Evolutionary conservation across 768 basidiomycete genomes (phyloP).

Genomic region (Pisolithus microcarpus): DNA sequence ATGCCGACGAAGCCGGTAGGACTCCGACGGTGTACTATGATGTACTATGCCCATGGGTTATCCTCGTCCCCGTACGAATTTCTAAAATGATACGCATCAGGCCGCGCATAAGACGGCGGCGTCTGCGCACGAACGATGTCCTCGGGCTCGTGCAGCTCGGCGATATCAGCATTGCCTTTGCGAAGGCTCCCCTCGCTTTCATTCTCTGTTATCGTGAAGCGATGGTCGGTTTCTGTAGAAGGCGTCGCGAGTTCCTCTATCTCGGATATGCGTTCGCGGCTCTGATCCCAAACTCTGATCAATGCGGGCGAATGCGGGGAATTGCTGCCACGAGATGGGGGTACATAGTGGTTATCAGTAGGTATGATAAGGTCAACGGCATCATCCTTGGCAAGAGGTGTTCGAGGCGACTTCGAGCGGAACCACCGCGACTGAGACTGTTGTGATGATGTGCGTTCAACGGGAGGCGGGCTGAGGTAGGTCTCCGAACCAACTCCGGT

Average conservation of each 20-base stretch:
- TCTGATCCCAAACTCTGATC: conserved; percentile 22
- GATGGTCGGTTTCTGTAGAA: not conserved
- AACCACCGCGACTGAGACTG: conserved; percentile 9
- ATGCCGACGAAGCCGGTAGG: too few relatives aligned
- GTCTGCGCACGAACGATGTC: conserved; percentile 12
- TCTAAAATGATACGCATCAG: conserved; percentile 5
- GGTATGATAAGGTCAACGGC: conserved; percentile 82
- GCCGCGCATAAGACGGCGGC: conserved; percentile 12
- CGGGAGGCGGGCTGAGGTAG: conserved; percentile 3
- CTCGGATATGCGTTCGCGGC: not conserved
- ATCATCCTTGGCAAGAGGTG: conserved; percentile 40
- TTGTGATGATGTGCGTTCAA: conserved; percentile 7
- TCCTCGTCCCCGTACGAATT: conserved; percentile 13
- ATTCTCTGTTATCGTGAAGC: conserved; percentile 3
- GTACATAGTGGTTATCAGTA: conserved; percentile 12
- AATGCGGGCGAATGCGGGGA: conserved; percentile 16
- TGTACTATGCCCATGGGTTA: conserved; percentile 21
- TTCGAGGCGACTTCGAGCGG: conserved; percentile 1
- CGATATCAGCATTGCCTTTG: not conserved
- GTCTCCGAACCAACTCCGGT: conserved; percentile 3
- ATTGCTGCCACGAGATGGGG: conserved; percentile 9
- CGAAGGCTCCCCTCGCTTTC: conserved; percentile 1
- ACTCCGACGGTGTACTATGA: not conserved
- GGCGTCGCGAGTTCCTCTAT: not conserved
- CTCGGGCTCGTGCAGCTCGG: conserved; percentile 2